Evolutionary conservation across 164 flowering plant genomes (phyloP), one percentile per base, ranked within the genome.

Genomic region (Malania oleifera): DNA sequence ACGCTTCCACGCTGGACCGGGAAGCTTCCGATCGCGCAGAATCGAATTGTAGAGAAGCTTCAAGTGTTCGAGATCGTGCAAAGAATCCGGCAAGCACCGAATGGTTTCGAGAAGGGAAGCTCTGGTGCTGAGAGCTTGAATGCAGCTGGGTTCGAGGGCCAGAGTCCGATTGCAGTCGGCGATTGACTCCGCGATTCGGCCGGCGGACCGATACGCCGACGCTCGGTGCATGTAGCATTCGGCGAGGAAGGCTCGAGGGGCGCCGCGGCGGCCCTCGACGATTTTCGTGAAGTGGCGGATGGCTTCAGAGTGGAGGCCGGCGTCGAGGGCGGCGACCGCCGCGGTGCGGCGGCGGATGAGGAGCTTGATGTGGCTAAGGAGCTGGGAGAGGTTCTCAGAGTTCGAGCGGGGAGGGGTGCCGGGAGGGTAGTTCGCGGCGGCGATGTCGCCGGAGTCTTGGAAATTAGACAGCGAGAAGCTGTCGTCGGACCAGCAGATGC

Each of bases 241-340:
- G 12, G 98, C 83, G 0, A 87, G 76, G 71, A 95, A 95, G 11
- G 83, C 87, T 51, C 85, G 96, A 0, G 99, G 98, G 22, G 83
- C 86, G 2, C 84, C 79, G 1, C 96, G 87, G 23, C 96, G 88
- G 22, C 86, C 74, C 22, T 91, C 99, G 1, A 91, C 73, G 37
- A 95, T 87, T 67, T 95, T 95, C 18, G 86, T 73, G 80, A 95
- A 91, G 65, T 95, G 98, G 17, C 99, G 78, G 55, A 89, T 83
- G 28, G 99, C 81, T 72, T 95, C 99, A 1, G 89, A 54, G 70
- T 82, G 71, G n/a, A 89, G 80, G 1, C 98, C 99, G 3, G 96
- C 96, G 13, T 95, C 95, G 1, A 95, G 83, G 49, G 99, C 97
- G 0, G 99, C 93, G 0, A 89, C 39, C 0, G 96, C 99, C 0